A percentile compares a stretch with the other conserved stretches of the same genome.
Evolutionary conservation across 495 filamentous ascomycete genomes (phyloP).

Genomic region (Aspergillus panamensis): DNA sequence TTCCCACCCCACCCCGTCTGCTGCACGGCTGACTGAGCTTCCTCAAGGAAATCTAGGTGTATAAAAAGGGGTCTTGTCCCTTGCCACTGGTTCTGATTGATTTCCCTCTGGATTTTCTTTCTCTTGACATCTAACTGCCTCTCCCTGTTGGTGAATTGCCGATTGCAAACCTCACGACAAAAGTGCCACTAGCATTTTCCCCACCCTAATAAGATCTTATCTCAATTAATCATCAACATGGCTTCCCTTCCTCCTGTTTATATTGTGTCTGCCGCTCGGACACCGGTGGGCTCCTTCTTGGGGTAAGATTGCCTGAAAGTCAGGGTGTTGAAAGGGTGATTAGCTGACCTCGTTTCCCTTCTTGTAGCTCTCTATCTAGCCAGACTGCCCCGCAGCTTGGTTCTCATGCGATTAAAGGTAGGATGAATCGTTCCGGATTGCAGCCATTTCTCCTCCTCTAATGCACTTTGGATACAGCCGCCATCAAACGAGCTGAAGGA

Average conservation of each 20-base stretch:
- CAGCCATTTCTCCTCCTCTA: conserved; percentile 14
- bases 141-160: not conserved
- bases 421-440: conserved; percentile 12
- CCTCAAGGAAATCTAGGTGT: conserved; percentile 1
- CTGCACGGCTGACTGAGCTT: conserved; percentile 11
- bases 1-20: conserved; percentile 12
- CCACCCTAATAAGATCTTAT: conserved; percentile 1
- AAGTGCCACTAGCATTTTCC: not conserved
- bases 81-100: not conserved
- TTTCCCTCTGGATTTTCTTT: not conserved
- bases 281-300: conserved; percentile 87
- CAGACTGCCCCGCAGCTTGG: conserved; percentile 83
- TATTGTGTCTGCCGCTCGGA: conserved; percentile 88
- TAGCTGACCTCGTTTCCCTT: conserved; percentile 16
- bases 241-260: conserved; percentile 77
- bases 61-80: conserved; percentile 6
- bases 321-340: not conserved
- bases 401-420: conserved; percentile 88
- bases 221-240: conserved; percentile 37
- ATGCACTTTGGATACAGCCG: conserved; percentile 50
- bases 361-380: conserved; percentile 72
- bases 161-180: not conserved
- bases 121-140: not conserved
- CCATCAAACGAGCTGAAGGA: conserved; percentile 77
- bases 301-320: conserved; percentile 56